Evolutionary conservation across 495 filamentous ascomycete species (phyloP), one percentile per base, ranked within the genome.

Genomic region (Lepidopterella palustris): DNA sequence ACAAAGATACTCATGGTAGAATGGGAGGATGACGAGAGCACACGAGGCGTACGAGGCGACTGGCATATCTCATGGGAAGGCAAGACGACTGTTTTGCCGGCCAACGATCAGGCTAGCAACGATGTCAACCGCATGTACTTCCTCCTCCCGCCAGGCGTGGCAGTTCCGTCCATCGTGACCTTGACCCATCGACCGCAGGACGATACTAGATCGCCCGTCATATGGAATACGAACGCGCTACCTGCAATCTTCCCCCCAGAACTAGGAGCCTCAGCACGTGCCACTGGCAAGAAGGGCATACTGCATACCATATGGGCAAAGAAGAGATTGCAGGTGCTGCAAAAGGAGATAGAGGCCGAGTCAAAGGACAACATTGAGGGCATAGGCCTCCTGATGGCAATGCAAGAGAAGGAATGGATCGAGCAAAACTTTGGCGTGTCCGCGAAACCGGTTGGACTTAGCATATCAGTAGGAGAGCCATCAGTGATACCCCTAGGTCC

Each of bases 1-100:
- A 90, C 87, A 28, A 92, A 92, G 74, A 85, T 95, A 48, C 69
- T 92, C 49, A 89, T 92, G 87, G 80, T 92, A 10, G 87, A 92
- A 61, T 92, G 88, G 88, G 83, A 88, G 62, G 83, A 84, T 31
- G 78, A 83, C 61, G 73, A 65, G 67, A 75, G 32, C 0, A 76
- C 40, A 55, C 69, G 23, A 68, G 72, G 27, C 69, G 70, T 45
- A 67, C 71, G 68, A 42, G 76, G 70, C 31, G 69, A 81, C 35
- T 92, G 89, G 88, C 80, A 85, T 40, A 83, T 95, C 9, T 82
- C 81, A 5, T 92, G 89, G 89, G 79, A 87, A 52, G 82, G 87
- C 10, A 91, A 91, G 71, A 78, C 76, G 24, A 77, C 82, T 0
- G 79, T 87, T 11, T 73, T 92, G 5, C 81, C 82, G 4, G 83